These are phyloP conservation scores for Pilobolus umbonatus DNA, from an alignment of 192 early-diverging fungal genomes.

Conservation along the genomic window DNA sequence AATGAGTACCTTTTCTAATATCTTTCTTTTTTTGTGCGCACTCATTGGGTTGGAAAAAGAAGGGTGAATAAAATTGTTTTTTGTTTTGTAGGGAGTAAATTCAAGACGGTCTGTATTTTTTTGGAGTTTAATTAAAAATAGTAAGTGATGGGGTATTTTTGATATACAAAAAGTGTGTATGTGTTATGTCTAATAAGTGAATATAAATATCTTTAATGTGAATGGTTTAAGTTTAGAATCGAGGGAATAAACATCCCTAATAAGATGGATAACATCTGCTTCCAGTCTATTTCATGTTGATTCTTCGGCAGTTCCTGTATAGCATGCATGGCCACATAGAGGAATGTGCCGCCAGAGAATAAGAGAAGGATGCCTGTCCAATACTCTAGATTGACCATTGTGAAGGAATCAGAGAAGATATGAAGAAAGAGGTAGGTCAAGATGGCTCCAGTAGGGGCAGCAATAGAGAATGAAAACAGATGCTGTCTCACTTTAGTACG, in stretches of 20 bases:
- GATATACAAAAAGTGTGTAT: too few relatives aligned
- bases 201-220: constrained; percentile 15
- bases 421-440: constrained; percentile 44
- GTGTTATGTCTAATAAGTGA: too few relatives aligned
- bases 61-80: too few relatives aligned
- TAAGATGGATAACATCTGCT: constrained; percentile 14
- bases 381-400: constrained; percentile 47
- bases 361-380: constrained; percentile 81
- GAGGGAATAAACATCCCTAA: constrained; percentile 31
- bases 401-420: constrained; percentile 29
- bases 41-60: too few relatives aligned
- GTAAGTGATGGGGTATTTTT: too few relatives aligned
- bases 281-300: constrained; percentile 5
- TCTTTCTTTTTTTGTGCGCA: too few relatives aligned
- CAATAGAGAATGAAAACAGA: constrained; percentile 73
- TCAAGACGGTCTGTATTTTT: too few relatives aligned
- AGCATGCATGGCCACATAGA: constrained; percentile 87
- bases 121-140: too few relatives aligned
- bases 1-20: too few relatives aligned
- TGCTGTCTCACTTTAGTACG: constrained; percentile 64
- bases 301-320: constrained; percentile 41
- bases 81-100: too few relatives aligned
- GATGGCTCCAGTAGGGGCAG: constrained; percentile 82
- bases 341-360: constrained; percentile 86
- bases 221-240: constrained; percentile 27